Evolutionary conservation across 257 asterid genomes (phyloP), one percentile per base, ranked within the genome.

Genomic region (Anisodus tanguticus): DNA sequence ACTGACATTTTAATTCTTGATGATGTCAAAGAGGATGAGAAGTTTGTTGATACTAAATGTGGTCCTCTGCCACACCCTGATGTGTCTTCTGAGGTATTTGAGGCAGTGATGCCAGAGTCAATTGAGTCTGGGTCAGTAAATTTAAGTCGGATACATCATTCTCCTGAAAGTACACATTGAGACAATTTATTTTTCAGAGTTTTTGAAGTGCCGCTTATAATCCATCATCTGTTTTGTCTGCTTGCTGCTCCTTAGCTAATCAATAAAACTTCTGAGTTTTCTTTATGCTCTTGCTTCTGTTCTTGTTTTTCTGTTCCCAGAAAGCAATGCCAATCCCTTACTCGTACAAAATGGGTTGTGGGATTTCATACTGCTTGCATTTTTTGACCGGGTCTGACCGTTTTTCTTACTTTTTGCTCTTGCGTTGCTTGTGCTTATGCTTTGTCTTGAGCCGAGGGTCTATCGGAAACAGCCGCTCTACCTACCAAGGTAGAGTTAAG

Each of bases 91-190:
- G 93, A 93, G 90, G 91, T 90, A 66, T 88, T 90, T 88, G 97
- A 92, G 98, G 92, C 91, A 88, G 89, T 87, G 87, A 85, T 93
- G 93, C 91, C 90, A 71, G 94, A 88, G 90, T 92, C 91, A 83
- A 58, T 89, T 85, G 89, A 91, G 92, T 88, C 95, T 88, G 94
- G 85, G 91, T 88, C 94, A 79, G 93, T 93, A 88, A 91, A 91
- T 91, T 89, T 93, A 87, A 93, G 98, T 92, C 95, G 98, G 99
- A 96, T 96, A 96, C 99, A 96, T 91, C 97, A 93, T 96, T 96
- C 98, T 91, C 97, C 98, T 88, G 97, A 94, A 94, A 96, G 92
- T 94, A 96, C 97, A 94, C 98, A 91, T 94, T 96, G 94, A 96
- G 92, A 96, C 98, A 83, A 89, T 94, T 93, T 91, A 88, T 84